Conservation (phyloP, 2,329 filamentous ascomycete genomes). For the Ascochyta koolunga region DNA sequence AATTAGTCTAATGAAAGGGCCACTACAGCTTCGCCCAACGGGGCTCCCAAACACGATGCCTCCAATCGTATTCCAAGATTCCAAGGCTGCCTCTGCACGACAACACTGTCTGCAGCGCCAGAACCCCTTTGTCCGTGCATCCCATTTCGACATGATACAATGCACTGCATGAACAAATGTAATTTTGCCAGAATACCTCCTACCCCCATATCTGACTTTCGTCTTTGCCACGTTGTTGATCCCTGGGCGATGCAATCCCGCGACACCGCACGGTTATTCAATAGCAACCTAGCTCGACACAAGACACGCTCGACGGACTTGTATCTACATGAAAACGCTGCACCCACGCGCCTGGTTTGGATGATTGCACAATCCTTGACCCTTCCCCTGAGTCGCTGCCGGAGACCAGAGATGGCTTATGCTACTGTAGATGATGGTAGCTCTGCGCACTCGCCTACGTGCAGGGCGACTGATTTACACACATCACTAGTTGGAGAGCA, state of each 20-base stretch:
- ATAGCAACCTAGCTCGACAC: constrained; percentile 5
- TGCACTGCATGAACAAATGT: constrained; percentile 3
- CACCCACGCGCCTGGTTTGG: neutral
- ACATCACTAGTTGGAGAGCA: too few relatives aligned
- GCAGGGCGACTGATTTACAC: too few relatives aligned
- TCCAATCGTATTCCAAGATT: constrained; percentile 10
- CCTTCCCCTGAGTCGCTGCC: too few relatives aligned
- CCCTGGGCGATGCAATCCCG: neutral
- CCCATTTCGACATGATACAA: neutral
- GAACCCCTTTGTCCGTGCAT: neutral
- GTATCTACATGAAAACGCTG: neutral
- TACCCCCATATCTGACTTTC: constrained; percentile 16
- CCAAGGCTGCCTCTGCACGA: neutral
- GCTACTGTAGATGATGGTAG: too few relatives aligned
- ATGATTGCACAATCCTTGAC: neutral
- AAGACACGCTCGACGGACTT: neutral
- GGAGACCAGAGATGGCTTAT: too few relatives aligned
- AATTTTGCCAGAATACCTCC: neutral
- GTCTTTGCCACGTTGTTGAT: constrained; percentile 19
- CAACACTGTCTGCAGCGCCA: neutral
- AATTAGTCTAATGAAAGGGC: constrained; percentile 16
- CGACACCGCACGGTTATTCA: constrained; percentile 8
- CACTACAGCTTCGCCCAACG: constrained; percentile 7
- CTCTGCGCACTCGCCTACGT: too few relatives aligned
- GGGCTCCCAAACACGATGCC: constrained; percentile 6